phyloP scores from a whole-genome alignment of 2,329 filamentous ascomycete genomes.

The Claviceps digitariae region DNA sequence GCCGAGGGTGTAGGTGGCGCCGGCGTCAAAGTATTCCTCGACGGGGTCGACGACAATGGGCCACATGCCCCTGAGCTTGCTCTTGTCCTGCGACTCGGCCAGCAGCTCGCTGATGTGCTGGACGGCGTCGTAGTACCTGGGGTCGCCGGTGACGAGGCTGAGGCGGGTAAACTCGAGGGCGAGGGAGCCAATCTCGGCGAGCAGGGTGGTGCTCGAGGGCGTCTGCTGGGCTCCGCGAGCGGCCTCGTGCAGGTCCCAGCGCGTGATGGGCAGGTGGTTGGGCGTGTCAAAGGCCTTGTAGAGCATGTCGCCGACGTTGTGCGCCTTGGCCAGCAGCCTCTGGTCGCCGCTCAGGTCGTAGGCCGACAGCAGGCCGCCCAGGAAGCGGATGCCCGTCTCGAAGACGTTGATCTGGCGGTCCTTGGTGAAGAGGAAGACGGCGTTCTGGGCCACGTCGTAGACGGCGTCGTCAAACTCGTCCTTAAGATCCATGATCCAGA shows the following conservation, averaged over 20 bases:
- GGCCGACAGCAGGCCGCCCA: constrained; percentile 37
- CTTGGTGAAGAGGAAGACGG: constrained; percentile 36
- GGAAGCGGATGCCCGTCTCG: constrained; percentile 41
- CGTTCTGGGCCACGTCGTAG: constrained; percentile 27
- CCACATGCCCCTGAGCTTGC: constrained; percentile 61
- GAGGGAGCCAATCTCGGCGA: constrained; percentile 53
- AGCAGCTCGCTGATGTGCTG: constrained; percentile 55
- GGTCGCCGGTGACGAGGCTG: constrained; percentile 53
- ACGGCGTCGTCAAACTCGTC: constrained; percentile 43
- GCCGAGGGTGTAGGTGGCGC: constrained; percentile 34
- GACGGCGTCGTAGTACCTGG: constrained; percentile 63
- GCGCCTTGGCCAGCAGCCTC: constrained; percentile 31
- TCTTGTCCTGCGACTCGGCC: constrained; percentile 51
- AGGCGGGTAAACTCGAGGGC: constrained; percentile 60
- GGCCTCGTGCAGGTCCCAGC: constrained; percentile 15
- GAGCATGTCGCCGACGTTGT: constrained; percentile 38
- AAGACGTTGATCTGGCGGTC: constrained; percentile 32
- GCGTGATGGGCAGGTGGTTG: constrained; percentile 31
- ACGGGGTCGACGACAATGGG: constrained; percentile 48
- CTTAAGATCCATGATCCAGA: constrained; percentile 47
- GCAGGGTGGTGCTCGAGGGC: constrained; percentile 20
- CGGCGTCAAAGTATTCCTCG: constrained; percentile 49
- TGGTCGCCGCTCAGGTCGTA: constrained; percentile 34
- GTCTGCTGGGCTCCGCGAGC: constrained; percentile 12
- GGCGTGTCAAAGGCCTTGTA: constrained; percentile 39